Conservation (phyloP, 2,329 filamentous ascomycete genomes). For the Talaromyces sp. region DNA sequence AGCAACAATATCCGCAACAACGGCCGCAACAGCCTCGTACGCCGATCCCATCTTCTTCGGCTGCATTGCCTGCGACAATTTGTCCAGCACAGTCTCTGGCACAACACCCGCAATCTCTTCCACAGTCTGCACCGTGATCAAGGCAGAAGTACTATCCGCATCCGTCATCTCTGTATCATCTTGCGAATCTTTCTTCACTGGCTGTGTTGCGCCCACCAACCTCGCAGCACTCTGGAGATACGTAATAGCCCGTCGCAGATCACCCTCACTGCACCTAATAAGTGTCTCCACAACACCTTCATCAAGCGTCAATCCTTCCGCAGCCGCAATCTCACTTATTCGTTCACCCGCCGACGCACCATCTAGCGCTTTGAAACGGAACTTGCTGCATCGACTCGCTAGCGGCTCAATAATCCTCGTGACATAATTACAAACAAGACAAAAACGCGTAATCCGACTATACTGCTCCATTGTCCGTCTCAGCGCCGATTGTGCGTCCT, state of each 20-base stretch:
- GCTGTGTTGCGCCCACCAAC: slow-evolving; percentile 65
- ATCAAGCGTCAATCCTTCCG: slow-evolving; percentile 73
- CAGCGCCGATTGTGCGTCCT: slow-evolving; percentile 91
- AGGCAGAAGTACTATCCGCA: slow-evolving; percentile 37
- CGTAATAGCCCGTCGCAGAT: slow-evolving; percentile 93
- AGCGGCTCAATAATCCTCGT: slow-evolving; percentile 96
- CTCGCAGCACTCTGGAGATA: slow-evolving; percentile 92
- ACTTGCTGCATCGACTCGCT: slow-evolving; percentile 90
- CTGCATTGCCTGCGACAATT: slow-evolving; percentile 70
- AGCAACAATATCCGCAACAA: slow-evolving; percentile 85
- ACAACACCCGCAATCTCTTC: slow-evolving; percentile 97
- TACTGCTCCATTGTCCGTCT: slow-evolving; percentile 98
- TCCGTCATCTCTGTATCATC: slow-evolving; percentile 61
- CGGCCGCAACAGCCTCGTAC: slow-evolving; percentile 71
- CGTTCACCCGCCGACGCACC: slow-evolving; percentile 76
- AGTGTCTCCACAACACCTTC: slow-evolving; percentile 77
- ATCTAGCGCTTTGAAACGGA: slow-evolving; percentile 94
- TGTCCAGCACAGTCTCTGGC: slow-evolving; percentile 68
- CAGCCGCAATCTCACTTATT: slow-evolving; percentile 74
- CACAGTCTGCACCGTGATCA: slow-evolving; percentile 72
- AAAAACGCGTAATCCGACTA: slow-evolving; percentile 92
- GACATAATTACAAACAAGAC: slow-evolving; percentile 97
- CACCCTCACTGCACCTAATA: slow-evolving; percentile 85
- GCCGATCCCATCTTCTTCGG: slow-evolving; percentile 61
- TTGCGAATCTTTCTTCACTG: slow-evolving; percentile 35